phyloP scores from a whole-genome alignment of 345 rosid species.

The Euclidium syriacum region DNA sequence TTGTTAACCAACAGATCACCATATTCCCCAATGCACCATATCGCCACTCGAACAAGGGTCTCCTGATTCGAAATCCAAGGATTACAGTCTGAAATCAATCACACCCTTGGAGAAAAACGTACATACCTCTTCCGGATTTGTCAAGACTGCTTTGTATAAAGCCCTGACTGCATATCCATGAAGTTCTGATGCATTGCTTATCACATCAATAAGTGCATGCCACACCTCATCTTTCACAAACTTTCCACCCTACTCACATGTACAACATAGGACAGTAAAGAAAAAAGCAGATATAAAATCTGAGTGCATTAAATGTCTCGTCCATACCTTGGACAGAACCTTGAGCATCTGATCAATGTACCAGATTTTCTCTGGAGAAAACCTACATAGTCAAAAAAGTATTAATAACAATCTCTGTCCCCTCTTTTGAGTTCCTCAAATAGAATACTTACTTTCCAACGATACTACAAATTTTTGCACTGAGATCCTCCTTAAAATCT shows the following conservation, averaged over 20 bases:
- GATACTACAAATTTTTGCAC: conserved; percentile 93
- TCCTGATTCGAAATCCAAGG: conserved; percentile 49
- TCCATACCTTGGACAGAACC: conserved; percentile 91
- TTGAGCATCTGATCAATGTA: conserved; percentile 99
- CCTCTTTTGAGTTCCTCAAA: too few relatives aligned
- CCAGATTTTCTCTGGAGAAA: conserved; percentile 95
- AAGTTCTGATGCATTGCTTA: conserved; percentile 92
- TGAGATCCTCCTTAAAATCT: conserved; percentile 97
- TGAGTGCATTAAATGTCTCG: conserved; percentile 18
- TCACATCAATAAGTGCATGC: conserved; percentile 89
- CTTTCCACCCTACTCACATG: conserved; percentile 87
- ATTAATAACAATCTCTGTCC: too few relatives aligned
- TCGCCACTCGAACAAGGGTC: conserved; percentile 90
- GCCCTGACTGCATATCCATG: conserved; percentile 95
- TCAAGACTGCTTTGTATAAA: conserved; percentile 69
- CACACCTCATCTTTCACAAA: conserved; percentile 98
- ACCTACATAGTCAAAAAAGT: conserved; percentile 60
- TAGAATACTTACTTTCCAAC: conserved; percentile 81
- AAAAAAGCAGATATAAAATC: conserved; percentile 9
- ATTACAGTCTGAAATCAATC: neutral
- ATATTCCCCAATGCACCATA: conserved; percentile 99
- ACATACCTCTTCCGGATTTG: conserved; percentile 80
- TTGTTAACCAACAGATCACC: conserved; percentile 94
- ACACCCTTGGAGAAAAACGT: conserved; percentile 21
- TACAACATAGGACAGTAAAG: conserved; percentile 29